Percentiles rank a stretch among this genome's conserved stretches.
Conservation (phyloP, 192 early-diverging fungal genomes). For the Phlyctochytrium bullatum region DNA sequence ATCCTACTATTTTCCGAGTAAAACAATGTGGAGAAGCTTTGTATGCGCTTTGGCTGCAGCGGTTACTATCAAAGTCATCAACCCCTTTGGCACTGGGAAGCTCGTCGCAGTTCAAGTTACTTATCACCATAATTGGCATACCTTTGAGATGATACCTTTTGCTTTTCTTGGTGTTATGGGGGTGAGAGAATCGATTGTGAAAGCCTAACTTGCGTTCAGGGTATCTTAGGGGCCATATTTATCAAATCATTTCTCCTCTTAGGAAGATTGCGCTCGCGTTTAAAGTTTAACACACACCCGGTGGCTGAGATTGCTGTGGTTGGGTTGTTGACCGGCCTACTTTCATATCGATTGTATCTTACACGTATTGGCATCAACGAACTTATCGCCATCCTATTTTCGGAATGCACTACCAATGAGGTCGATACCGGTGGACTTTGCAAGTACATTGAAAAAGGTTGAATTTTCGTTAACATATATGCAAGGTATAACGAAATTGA, state of each 20-base stretch:
- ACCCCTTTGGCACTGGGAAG: conserved; percentile 92
- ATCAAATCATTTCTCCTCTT: conserved; percentile 27
- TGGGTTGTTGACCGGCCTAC: conserved; percentile 33
- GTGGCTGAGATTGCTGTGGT: conserved; percentile 40
- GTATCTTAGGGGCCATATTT: conserved; percentile 46
- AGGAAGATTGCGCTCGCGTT: conserved; percentile 5
- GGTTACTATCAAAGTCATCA: conserved; percentile 63
- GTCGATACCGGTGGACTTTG: conserved; percentile 26
- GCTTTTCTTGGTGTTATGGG: conserved; percentile 74
- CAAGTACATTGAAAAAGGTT: conserved; percentile 22
- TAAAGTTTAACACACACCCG: conserved; percentile 18
- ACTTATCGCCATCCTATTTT: conserved; percentile 32
- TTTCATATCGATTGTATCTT: conserved; percentile 26
- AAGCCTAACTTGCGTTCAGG: conserved; percentile 10
- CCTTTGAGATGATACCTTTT: conserved; percentile 71
- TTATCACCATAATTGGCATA: conserved; percentile 87
- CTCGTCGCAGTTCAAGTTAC: conserved; percentile 88
- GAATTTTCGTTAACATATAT: not conserved
- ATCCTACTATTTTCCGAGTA: conserved; percentile 82
- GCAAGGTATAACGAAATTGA: not conserved
- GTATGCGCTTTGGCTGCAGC: conserved; percentile 89
- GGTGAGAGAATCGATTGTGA: conserved; percentile 31
- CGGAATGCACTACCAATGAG: conserved; percentile 29
- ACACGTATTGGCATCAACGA: conserved; percentile 17
- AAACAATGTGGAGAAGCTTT: conserved; percentile 91